These are phyloP conservation scores for Solanum lycopersicoides DNA, from an alignment of 257 asterid species.

Conservation along the genomic window DNA sequence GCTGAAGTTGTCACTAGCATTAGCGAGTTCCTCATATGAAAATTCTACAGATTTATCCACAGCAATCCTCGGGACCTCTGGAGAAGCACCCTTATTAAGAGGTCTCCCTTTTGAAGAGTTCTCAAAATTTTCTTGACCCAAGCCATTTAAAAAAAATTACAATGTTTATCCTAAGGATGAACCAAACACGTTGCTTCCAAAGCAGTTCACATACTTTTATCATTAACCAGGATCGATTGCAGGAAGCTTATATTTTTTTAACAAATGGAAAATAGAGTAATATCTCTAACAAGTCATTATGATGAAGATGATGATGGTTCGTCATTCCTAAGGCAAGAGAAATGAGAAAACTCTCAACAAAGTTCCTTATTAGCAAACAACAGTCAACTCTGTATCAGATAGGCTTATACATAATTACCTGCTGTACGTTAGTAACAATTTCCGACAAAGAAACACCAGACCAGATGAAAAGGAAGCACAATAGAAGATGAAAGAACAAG, in stretches of 20 bases:
- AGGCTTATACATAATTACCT: no score
- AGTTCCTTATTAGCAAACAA: no score
- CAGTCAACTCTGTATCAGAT: no score
- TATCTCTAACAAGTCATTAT: neutral
- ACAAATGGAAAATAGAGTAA: neutral
- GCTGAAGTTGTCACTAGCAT: constrained; percentile 48
- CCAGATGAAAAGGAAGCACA: no score
- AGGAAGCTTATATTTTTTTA: neutral
- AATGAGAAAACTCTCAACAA: neutral
- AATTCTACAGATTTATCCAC: constrained; percentile 82
- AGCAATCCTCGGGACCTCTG: constrained; percentile 45
- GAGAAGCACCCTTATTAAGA: constrained; percentile 16
- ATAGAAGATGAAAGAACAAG: no score
- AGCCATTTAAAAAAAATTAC: neutral
- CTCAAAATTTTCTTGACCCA: constrained; percentile 19
- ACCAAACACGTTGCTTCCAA: neutral
- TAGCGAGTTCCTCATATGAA: constrained; percentile 59
- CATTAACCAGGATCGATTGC: neutral
- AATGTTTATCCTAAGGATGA: neutral
- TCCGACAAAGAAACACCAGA: no score
- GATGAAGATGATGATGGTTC: neutral
- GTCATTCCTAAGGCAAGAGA: neutral
- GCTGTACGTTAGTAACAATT: no score
- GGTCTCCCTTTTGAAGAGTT: constrained; percentile 31
- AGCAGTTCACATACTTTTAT: neutral